Base-by-base conservation (phyloP, 2,329 filamentous ascomycete species). In the Claviceps pazoutovae region DNA sequence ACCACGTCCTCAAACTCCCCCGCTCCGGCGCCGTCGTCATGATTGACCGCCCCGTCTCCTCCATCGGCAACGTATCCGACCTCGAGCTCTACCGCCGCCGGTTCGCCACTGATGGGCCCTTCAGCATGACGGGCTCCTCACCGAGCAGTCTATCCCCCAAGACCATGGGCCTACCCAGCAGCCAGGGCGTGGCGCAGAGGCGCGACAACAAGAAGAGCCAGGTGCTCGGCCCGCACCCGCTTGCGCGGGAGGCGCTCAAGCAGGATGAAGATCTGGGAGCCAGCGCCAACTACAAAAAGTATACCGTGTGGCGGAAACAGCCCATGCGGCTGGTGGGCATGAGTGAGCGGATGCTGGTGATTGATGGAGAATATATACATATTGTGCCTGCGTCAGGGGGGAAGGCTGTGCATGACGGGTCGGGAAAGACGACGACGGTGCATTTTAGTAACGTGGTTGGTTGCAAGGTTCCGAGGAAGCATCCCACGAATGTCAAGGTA, bases 321-420 rank as follows among this genome's bases (percentile, higher is more conserved):
- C 83, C 85, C 8, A 88, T 93, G 77, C 82, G 85, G 23, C 84
- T 93, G 59, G 82, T 86, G 43, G 82, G 80, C 4, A 78, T 84
- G 61, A 86, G 86, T 54, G 84, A 89, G 59, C 80, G 86, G 53
- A 79, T 88, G 9, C 71, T 93, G 43, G 82, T 85, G 46, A 87
- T 94, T 57, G 87, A 91, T 59, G 86, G 86, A 54, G 88, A 94
- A 64, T 93, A 90, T 64, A 80, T 94, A 55, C 86, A 91, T 66
- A 88, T 94, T 59, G 84, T 88, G 76, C 86, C 87, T 26, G 74
- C 79, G 1, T 78, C 78, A 2, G 76, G 76, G 9, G 82, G 82
- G 39, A 86, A 85, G 62, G 78, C 80, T 11, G 69, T 81, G 53
- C 76, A 80, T 54, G 80, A 84, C 52, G 75, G 74, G 21, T 75